Evolutionary conservation across 1,139 yeast species (phyloP).

Genomic region (Geotrichum restrictum): DNA sequence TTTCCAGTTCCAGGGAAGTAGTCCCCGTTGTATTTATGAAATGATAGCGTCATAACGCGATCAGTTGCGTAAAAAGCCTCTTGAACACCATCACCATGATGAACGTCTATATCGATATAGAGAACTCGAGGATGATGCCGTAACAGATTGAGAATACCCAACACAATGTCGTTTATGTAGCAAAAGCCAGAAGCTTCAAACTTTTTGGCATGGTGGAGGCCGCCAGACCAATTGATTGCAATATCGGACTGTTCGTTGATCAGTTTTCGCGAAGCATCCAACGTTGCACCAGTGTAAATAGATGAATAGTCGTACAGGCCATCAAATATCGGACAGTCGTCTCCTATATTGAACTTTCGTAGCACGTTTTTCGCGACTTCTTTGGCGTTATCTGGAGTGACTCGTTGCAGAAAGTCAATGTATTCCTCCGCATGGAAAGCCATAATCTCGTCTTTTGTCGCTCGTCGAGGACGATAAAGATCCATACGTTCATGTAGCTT

Average conservation of each 20-base stretch:
- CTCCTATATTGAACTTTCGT: slow-evolving; percentile 87
- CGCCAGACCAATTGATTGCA: slow-evolving; percentile 97
- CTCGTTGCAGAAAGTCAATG: slow-evolving; percentile 66
- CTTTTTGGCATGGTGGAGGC: slow-evolving; percentile 94
- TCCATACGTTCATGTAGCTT: slow-evolving; percentile 89
- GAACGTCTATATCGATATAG: slow-evolving; percentile 91
- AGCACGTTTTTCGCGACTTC: slow-evolving; percentile 53
- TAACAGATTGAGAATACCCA: slow-evolving; percentile 75
- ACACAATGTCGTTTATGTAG: slow-evolving; percentile 88
- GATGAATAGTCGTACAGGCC: slow-evolving; percentile 86
- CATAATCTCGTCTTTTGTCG: slow-evolving; percentile 71
- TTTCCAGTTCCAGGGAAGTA: slow-evolving; percentile 97
- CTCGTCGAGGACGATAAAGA: slow-evolving; percentile 73
- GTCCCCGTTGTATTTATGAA: slow-evolving; percentile 92
- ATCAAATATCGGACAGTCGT: slow-evolving; percentile 96
- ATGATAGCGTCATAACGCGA: slow-evolving; percentile 90
- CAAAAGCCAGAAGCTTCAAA: slow-evolving; percentile 94
- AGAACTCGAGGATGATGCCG: slow-evolving; percentile 86
- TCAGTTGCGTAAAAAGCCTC: slow-evolving; percentile 95
- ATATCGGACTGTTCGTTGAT: slow-evolving; percentile 84
- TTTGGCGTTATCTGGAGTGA: slow-evolving; percentile 75
- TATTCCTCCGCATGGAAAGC: slow-evolving; percentile 88
- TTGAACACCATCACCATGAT: slow-evolving; percentile 98
- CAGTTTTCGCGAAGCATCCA: slow-evolving; percentile 86
- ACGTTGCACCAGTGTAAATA: slow-evolving; percentile 84